Evolutionary conservation across 2,329 filamentous ascomycete species (phyloP).

Genomic region (Penicillium sp.): DNA sequence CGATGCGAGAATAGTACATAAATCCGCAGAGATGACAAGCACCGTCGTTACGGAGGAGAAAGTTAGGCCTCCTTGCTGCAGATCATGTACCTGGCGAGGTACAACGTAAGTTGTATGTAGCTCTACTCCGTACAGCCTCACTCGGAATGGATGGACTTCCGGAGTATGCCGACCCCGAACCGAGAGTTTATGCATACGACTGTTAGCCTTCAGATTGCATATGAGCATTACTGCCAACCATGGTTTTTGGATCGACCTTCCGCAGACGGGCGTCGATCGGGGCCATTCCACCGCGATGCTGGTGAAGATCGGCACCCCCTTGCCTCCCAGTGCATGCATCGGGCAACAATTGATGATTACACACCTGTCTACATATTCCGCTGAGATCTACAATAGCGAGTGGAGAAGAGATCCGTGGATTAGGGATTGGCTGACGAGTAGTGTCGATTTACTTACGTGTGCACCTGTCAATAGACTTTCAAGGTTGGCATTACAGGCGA

Average conservation of each 20-base stretch:
- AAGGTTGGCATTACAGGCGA: too few relatives aligned
- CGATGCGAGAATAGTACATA: slow-evolving; percentile 4
- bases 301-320: slow-evolving; percentile 16
- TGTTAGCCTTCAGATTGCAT: background rate
- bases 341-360: background rate
- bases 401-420: background rate
- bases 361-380: too few relatives aligned
- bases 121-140: background rate
- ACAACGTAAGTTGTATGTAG: background rate
- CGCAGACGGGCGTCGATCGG: background rate
- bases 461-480: too few relatives aligned
- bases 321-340: slow-evolving; percentile 8
- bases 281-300: slow-evolving; percentile 10
- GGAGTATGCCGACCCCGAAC: background rate
- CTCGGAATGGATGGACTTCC: background rate
- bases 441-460: too few relatives aligned
- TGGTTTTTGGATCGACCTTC: background rate
- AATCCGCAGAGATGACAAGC: background rate
- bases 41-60: background rate
- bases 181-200: background rate
- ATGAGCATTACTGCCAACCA: background rate
- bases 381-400: background rate
- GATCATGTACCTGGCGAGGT: background rate
- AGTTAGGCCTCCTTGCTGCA: background rate
- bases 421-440: background rate